Evolutionary conservation across 129 eudicot species (phyloP), one percentile per base, ranked within the genome.

Genomic region (Flaveria robusta): DNA sequence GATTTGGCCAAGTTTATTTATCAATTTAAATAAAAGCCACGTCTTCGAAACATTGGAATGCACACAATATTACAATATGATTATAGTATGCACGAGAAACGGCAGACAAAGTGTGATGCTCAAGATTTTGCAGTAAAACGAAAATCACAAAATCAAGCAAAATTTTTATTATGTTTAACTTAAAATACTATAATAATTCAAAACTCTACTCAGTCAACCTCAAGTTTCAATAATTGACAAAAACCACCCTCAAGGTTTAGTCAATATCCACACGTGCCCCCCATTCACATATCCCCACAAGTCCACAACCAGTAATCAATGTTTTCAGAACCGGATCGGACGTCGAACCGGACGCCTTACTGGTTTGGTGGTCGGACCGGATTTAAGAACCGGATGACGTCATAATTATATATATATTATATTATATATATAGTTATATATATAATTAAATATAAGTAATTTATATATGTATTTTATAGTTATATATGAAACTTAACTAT

Each of bases 81-180:
- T 72, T 41, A 52, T 46, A 60, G 60, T 60, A 60, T 56, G 77
- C 78, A 70, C 49, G 76, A 85, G 64, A 78, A 65, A 59, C 23
- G 23, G 83, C 70, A 77, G 86, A 77, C 89, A 85, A 75, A 79
- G 81, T 70, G 84, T 76, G 81, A 76, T 77, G 49, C 66, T 71
- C 74, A 68, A 79, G 86, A 70, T 72, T 72, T 81, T 67, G 88
- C 88, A 84, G 83, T 60, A 77, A 72, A 79, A 62, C 42, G 71
- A 74, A 70, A 83, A 76, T 79, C 70, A 69, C 69, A 74, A 83
- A 68, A 81, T 78, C 75, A 75, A 75, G 39, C 9, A 76, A 73
- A 77, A 68, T 49, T 26, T 51, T 26, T 46, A 71, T 73, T 70
- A 34, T 74, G 87, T 80, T 83, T 76, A 76, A 83, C 69, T 87